Percentiles rank a stretch among this genome's conserved stretches.
Conservation (phyloP, 768 basidiomycete species). For the Omphalotus guepiniiformis region DNA sequence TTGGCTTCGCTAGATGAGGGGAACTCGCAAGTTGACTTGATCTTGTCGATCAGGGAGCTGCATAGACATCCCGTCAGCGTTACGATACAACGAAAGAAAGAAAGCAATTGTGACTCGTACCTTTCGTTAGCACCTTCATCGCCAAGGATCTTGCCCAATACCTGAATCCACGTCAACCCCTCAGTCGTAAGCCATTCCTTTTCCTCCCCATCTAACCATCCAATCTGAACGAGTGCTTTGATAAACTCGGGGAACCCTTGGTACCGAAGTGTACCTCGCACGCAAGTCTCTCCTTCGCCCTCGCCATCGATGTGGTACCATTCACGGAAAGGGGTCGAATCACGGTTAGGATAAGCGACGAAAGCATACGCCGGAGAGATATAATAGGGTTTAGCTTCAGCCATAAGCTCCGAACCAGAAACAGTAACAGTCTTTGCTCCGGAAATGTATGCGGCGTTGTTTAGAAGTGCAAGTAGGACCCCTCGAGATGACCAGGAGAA, state of each 20-base stretch:
- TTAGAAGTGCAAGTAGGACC: slow-evolving; percentile 91
- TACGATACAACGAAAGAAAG: neutral
- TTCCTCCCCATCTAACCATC: slow-evolving; percentile 73
- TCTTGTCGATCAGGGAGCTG: slow-evolving; percentile 71
- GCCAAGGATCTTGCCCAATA: slow-evolving; percentile 70
- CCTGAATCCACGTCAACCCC: slow-evolving; percentile 78
- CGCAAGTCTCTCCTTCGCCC: slow-evolving; percentile 80
- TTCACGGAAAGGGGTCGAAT: slow-evolving; percentile 87
- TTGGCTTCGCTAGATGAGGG: slow-evolving; percentile 62
- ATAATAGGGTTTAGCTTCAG: slow-evolving; percentile 86
- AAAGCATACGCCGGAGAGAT: slow-evolving; percentile 95
- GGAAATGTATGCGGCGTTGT: slow-evolving; percentile 78
- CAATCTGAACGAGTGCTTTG: slow-evolving; percentile 78
- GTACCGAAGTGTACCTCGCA: slow-evolving; percentile 92
- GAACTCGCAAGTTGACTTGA: slow-evolving; percentile 72
- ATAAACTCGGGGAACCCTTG: slow-evolving; percentile 98
- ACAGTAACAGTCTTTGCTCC: slow-evolving; percentile 62
- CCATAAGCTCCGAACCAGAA: slow-evolving; percentile 83
- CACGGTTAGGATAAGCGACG: slow-evolving; percentile 95
- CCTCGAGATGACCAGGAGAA: slow-evolving; percentile 99
- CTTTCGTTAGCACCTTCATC: slow-evolving; percentile 66
- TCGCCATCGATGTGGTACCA: slow-evolving; percentile 75
- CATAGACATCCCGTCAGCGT: too few species aligned
- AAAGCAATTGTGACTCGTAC: slow-evolving; percentile 31
- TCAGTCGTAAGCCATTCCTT: slow-evolving; percentile 77